phyloP scores from a whole-genome alignment of 306 rosid species.

The Quercus berberidifolia region DNA sequence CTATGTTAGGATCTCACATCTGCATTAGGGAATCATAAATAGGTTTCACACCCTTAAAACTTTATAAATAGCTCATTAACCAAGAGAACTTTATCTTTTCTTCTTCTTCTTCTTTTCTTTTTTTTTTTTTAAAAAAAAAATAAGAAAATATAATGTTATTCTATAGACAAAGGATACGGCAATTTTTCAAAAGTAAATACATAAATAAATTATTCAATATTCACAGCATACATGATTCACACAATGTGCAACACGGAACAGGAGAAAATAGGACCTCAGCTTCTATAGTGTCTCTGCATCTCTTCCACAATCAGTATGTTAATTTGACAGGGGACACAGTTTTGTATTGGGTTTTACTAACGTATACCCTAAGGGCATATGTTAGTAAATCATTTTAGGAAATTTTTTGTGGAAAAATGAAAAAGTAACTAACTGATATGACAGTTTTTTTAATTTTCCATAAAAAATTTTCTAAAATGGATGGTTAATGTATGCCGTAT shows the following conservation, averaged over 20 bases:
- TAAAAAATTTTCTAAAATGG: too few species aligned
- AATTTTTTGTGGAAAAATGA: too few species aligned
- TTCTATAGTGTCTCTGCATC: background rate
- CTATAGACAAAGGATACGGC: background rate
- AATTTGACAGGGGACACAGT: background rate
- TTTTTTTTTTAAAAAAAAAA: too few species aligned
- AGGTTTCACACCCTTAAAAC: background rate
- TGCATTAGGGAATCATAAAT: background rate
- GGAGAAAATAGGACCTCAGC: background rate
- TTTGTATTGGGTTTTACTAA: too few species aligned
- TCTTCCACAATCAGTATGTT: background rate
- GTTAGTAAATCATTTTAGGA: too few species aligned
- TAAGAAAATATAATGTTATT: background rate
- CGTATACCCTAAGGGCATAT: too few species aligned
- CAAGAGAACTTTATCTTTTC: background rate
- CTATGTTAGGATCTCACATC: background rate
- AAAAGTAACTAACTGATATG: too few species aligned
- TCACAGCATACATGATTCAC: background rate
- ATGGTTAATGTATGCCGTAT: background rate
- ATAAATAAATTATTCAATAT: background rate
- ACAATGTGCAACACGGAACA: background rate
- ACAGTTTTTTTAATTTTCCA: too few species aligned
- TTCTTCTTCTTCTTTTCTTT: too few species aligned
- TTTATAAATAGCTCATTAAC: background rate
- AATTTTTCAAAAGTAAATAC: too few species aligned